Base-by-base conservation (phyloP, 2,329 filamentous ascomycete genomes). In the Pseudogymnoascus sp. region DNA sequence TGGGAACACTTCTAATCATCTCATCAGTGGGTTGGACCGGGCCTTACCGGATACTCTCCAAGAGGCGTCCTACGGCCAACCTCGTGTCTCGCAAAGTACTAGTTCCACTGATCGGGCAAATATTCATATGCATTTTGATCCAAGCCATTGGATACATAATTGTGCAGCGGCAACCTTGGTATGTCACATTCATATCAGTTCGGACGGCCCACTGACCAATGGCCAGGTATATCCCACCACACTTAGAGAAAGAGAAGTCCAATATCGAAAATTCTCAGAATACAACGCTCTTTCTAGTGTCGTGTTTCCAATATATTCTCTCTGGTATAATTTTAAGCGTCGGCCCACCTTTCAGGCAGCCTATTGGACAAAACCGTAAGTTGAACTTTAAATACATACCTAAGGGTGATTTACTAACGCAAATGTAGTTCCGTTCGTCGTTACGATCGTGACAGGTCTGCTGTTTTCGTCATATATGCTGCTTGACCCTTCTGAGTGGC, bases 251-350 rank as follows among this genome's bases (percentile, higher is more conserved):
- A 26, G 83, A 96, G 31, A 88, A 95, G 71, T 88, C 89, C 23
- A 96, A 95, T 72, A 88, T 93, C 62, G 83, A 88, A 70, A 97
- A 97, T 75, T 96, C 91, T 9, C 90, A 97, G 71, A 97, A 99
- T 71, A 96, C 93, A 0, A 87, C 89, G 0, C 79, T 99, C 1
- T 99, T 99, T 78, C 78, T 97, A 31, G 80, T 93, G 4, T 96
- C 90, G 1, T 97, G 92, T 74, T 97, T 93, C 71, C 93, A 97
- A 74, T 99, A 99, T 75, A 96, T 96, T 38, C 81, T 97, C 21
- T 90, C 91, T 0, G 95, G 91, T 3, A 82, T 97, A 40, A 89
- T 97, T 1, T 81, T 99, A 31, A 96, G 89, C 69, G 91, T 95
- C n/a, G 96, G 95, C 1, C 87, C 85, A 35, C 95, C 95, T 0